Evolutionary conservation across 768 basidiomycete genomes (phyloP).

Genomic region (Psilocybe cubensis): DNA sequence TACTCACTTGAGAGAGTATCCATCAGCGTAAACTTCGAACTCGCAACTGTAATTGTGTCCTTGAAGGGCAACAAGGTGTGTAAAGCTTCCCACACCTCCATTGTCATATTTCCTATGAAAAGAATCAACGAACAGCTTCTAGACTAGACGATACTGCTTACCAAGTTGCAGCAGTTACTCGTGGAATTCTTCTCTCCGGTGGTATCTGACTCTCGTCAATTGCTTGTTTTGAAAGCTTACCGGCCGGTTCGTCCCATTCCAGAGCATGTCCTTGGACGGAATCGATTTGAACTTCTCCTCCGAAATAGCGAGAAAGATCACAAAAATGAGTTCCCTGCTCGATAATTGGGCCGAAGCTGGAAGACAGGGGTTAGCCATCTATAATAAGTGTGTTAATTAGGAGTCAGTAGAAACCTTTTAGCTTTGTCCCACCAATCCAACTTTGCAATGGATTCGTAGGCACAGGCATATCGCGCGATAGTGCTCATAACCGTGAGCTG

Average conservation of each 20-base stretch:
- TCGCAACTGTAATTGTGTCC: slow-evolving; percentile 94
- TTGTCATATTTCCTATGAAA: slow-evolving; percentile 85
- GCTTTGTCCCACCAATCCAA: slow-evolving; percentile 95
- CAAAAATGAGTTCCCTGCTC: slow-evolving; percentile 98
- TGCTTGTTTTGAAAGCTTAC: slow-evolving; percentile 75
- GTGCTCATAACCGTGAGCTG: slow-evolving; percentile 95
- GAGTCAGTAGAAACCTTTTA: slow-evolving; percentile 55
- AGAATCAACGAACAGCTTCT: background rate
- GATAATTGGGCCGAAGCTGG: slow-evolving; percentile 78
- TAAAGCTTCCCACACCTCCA: slow-evolving; percentile 92
- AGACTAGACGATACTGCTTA: slow-evolving; percentile 29
- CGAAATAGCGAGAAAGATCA: slow-evolving; percentile 96
- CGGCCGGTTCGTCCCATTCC: slow-evolving; percentile 91
- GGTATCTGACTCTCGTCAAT: slow-evolving; percentile 87
- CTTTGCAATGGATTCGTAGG: slow-evolving; percentile 80
- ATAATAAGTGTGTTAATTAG: background rate
- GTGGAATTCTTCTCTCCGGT: slow-evolving; percentile 90
- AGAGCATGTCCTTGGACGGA: slow-evolving; percentile 85
- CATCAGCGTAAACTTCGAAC: slow-evolving; percentile 92
- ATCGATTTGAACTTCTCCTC: slow-evolving; percentile 89
- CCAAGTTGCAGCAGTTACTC: slow-evolving; percentile 93
- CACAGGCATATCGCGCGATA: slow-evolving; percentile 91
- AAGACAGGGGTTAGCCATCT: slow-evolving; percentile 5
- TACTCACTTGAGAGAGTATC: slow-evolving; percentile 80
- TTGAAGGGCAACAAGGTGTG: slow-evolving; percentile 89